Percentiles rank a stretch among this genome's conserved stretches.
Conservation (phyloP, 169 alveolate species). For the Cyclospora cayetanensis region DNA sequence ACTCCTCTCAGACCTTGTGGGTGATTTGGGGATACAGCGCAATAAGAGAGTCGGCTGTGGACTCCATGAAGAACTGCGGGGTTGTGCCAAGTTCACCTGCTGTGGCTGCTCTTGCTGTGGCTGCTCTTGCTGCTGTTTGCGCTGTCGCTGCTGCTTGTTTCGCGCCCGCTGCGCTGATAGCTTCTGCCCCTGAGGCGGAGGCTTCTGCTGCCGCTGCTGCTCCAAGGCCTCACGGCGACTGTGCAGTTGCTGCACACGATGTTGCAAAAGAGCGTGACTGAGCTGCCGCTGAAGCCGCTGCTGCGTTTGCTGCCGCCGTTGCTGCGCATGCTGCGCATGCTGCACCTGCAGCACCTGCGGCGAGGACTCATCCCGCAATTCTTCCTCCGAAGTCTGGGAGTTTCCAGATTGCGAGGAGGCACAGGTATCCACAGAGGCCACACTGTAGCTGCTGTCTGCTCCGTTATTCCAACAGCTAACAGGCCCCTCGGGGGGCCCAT, state of each 20-base stretch:
- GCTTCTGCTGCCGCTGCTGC: neutral
- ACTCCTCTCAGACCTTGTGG: no score
- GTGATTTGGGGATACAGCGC: no score
- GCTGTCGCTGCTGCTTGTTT: neutral
- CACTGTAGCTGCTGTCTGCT: slow-evolving; percentile 43
- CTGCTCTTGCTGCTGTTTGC: neutral
- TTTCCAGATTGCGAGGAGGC: neutral
- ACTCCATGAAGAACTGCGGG: no score
- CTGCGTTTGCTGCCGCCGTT: neutral
- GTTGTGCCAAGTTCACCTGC: no score
- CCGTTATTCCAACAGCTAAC: neutral
- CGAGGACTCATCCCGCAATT: neutral
- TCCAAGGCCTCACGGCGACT: no score
- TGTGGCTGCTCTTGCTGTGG: slow-evolving; percentile 1
- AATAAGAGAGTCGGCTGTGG: no score
- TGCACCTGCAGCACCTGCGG: neutral
- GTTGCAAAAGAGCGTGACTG: no score
- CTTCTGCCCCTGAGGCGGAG: neutral
- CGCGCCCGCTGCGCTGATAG: neutral
- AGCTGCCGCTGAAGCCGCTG: neutral
- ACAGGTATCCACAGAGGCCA: neutral
- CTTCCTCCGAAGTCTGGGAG: neutral
- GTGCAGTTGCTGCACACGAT: no score
- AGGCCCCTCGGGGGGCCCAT: neutral
- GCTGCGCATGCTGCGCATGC: no score